Evolutionary conservation across 495 filamentous ascomycete genomes (phyloP).

Genomic region (Neurospora sp.): DNA sequence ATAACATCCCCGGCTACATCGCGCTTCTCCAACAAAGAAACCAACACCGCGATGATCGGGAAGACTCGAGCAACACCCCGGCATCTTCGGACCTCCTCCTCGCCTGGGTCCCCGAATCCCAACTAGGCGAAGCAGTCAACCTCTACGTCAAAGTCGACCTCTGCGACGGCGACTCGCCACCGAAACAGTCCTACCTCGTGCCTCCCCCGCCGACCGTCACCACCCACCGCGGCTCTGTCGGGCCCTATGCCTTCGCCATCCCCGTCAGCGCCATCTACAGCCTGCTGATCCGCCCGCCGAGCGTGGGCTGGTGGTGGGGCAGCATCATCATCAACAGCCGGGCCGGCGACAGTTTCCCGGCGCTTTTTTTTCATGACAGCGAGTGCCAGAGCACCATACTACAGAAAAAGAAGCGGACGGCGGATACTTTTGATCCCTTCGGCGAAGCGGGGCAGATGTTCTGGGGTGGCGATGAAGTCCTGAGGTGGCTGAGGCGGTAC

Average conservation of each 20-base stretch:
- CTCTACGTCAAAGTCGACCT: conserved; percentile 95
- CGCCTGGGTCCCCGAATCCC: conserved; percentile 89
- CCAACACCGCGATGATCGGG: conserved; percentile 24
- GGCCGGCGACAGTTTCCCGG: conserved; percentile 83
- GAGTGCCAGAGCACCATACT: conserved; percentile 94
- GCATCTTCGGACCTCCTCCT: conserved; percentile 65
- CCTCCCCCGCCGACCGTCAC: conserved; percentile 82
- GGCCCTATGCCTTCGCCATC: conserved; percentile 85
- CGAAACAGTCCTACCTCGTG: conserved; percentile 81
- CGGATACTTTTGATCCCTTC: conserved; percentile 85
- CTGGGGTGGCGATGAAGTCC: conserved; percentile 94
- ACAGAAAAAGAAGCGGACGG: conserved; percentile 76
- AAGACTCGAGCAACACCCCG: conserved; percentile 19
- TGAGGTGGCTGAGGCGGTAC: conserved; percentile 83
- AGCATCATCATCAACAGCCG: conserved; percentile 86
- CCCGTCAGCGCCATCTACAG: conserved; percentile 86
- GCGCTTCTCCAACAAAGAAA: conserved; percentile 88
- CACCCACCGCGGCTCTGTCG: conserved; percentile 55
- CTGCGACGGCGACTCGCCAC: conserved; percentile 65
- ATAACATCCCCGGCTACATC: conserved; percentile 95
- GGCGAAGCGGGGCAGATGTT: conserved; percentile 75
- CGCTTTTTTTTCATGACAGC: conserved; percentile 92
- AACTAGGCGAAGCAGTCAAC: conserved; percentile 72
- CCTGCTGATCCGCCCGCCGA: conserved; percentile 81
- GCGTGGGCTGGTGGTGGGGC: conserved; percentile 96